A percentile compares a stretch with the other conserved stretches of the same genome.
Evolutionary conservation across 208 protist species (phyloP).

Genomic region (Leishmania martiniquensis): DNA sequence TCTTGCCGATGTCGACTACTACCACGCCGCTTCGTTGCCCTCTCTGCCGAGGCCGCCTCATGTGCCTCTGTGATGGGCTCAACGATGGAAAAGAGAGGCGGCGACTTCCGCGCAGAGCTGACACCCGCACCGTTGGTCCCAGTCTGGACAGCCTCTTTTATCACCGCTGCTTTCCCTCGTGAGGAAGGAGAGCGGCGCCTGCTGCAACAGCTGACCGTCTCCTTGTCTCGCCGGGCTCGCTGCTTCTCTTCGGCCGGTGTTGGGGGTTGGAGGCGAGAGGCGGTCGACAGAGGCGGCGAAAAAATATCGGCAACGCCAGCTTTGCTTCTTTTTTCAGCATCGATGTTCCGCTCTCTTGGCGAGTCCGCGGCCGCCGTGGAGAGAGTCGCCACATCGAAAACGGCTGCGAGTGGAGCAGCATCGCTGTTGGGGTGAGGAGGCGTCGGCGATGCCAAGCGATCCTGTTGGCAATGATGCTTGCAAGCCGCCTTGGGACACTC

Average conservation of each 20-base stretch:
- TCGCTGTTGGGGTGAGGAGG: neutral
- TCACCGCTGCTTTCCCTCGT: neutral
- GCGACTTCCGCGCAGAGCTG: no score
- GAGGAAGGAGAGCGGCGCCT: neutral
- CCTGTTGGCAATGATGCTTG: neutral
- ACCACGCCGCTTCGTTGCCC: neutral
- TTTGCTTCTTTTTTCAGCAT: neutral
- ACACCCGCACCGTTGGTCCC: neutral
- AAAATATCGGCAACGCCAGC: neutral
- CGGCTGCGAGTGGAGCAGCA: neutral
- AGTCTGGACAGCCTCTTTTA: neutral
- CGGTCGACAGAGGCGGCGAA: neutral
- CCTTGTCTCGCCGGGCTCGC: neutral
- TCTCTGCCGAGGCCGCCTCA: neutral
- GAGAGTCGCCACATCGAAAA: neutral
- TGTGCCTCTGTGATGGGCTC: neutral
- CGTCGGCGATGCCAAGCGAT: neutral
- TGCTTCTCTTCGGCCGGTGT: neutral
- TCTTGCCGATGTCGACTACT: neutral
- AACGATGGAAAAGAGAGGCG: slow-evolving; percentile 3
- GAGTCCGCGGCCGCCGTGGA: neutral
- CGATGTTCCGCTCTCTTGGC: neutral
- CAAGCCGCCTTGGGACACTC: neutral
- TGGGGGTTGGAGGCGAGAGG: neutral
- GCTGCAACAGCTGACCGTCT: neutral